Base-by-base conservation (phyloP, 441 rosid genomes). In the Sinapis alba region DNA sequence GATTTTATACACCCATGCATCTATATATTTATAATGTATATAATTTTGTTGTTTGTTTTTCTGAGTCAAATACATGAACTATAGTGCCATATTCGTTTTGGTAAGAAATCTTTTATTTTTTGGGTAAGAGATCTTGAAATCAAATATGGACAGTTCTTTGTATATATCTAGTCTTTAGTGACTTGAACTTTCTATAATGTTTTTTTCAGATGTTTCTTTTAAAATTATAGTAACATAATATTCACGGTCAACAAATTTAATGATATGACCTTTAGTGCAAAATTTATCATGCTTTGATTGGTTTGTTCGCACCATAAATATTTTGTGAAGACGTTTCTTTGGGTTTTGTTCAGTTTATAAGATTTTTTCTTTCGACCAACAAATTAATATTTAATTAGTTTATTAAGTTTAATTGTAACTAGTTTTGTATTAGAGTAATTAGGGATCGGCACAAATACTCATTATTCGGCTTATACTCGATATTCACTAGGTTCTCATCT, bases 311-410 rank as follows among this genome's bases (percentile, higher is more conserved):
- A 58, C 68, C 68, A 66, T 58, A 24, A 9, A 67, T 9, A 61
- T 66, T 38, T 10, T 72, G 73, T 72, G 81, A 78, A 60, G 41
- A 20, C 59, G 58, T 71, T 77, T 71, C 68, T 77, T 77, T 77
- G 62, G 19, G 72, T 71, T 71, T 70, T 24, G 6, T 57, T 54
- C 68, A 45, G 54, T 65, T 71, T 30, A 30, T 24, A 63, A 65
- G 34, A 62, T 57, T 59, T 23, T 58, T 60, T n/a, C n/a, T n/a
- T n/a, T n/a, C n/a, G 68, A 30, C 71, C 71, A 57, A 18, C 34
- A 30, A 57, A 57, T 54, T 53, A 41, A 15, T 51, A 28, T 21
- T 53, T 67, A 28, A 50, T 59, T 8, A 51, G 28, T 36, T 3
- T 3, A 1, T 51, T 18, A 23, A 26, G 45, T 62, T 54, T 64